Evolutionary conservation across 2,329 filamentous ascomycete genomes (phyloP), one percentile per base, ranked within the genome.

Genomic region (Myriosclerotinia scirpicola): DNA sequence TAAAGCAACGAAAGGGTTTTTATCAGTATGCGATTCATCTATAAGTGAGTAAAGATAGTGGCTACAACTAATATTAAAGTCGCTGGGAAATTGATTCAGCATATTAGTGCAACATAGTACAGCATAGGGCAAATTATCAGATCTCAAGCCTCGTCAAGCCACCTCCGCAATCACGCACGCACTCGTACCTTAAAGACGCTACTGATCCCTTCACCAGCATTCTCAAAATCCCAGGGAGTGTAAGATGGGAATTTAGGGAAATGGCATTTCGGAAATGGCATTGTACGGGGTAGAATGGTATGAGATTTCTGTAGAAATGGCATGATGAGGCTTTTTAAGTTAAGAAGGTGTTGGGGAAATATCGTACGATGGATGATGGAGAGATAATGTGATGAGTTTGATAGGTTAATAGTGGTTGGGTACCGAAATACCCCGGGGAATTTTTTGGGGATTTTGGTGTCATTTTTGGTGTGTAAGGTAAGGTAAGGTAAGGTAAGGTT

Each of bases 351-450:
- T 20, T 2, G 8, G 26, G 9, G 17, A 36, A 44, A 20, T n/a
- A 44, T 61, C 58, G 58, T 61, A 61, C 58, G 58, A 61, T 61
- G 55, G 55, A 58, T 58, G 55, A 44, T 58, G 44, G 30, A 34
- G 17, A 17, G 44, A 60, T 60, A 14, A 22, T 38, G 40, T n/a
- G 26, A 36, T 59, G 42, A 17, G 44, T n/a, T 20, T 54, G 60
- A 46, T 56, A n/a, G 20, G 20, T 56, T 38, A 34, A 34, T 5
- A 34, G 30, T 34, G 30, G 26, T 38, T 38, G 53, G 53, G 12
- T 54, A 30, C 52, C 15, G 46, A n/a, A 8, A 20, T 11, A 4
- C 20, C 20, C n/a, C 3, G 42, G 42, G 20, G 17, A 5, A n/a
- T 48, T 48, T 1, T n/a, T 48, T 8, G 17, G 44, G 6, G 44